Evolutionary conservation across 1,139 yeast genomes (phyloP), one percentile per base, ranked within the genome.

Genomic region (Geotrichum citri-aurantii): DNA sequence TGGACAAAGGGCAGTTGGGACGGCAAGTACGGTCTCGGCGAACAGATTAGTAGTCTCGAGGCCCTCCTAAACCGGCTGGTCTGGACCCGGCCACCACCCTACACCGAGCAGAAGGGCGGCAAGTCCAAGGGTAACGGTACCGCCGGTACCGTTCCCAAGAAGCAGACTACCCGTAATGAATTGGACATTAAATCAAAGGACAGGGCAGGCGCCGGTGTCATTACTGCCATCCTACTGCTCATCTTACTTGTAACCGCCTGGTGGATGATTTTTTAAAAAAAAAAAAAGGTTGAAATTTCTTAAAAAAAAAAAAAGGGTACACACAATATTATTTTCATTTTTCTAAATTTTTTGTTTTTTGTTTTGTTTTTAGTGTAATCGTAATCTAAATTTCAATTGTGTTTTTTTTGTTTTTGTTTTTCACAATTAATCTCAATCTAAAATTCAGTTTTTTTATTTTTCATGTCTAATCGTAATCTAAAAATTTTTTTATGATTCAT

Each of bases 31-130:
- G 98, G 98, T n/a, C 79, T 92, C 46, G 98, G 98, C 64, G 97
- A 92, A 73, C 97, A 92, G 72, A 88, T 92, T 88, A 73, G 84
- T 53, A 96, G 97, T 0, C 76, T 91, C 59, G 97, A 91, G 71
- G 83, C 82, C 3, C 80, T 91, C 68, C 88, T 84, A 64, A 85
- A 77, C 49, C 65, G 81, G 56, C 67, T 82, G 44, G 71, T 77
- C 17, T 68, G 69, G 56, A 64, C 72, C 3, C 69, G 71, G 52
- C 73, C 74, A 1, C 75, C 76, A 0, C 83, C 85, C 1, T 73
- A 70, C 59, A 76, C 79, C 2, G 72, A 71, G 21, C 56, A 61
- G 11, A 74, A 77, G 19, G 85, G 86, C 58, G 85, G 82, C 24
- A 66, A 80, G 8, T 76, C 83, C 2, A 56, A 56, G 33, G 73